phyloP scores from a whole-genome alignment of 1,284 basidiomycete species.

The Ustilago bromivora region DNA sequence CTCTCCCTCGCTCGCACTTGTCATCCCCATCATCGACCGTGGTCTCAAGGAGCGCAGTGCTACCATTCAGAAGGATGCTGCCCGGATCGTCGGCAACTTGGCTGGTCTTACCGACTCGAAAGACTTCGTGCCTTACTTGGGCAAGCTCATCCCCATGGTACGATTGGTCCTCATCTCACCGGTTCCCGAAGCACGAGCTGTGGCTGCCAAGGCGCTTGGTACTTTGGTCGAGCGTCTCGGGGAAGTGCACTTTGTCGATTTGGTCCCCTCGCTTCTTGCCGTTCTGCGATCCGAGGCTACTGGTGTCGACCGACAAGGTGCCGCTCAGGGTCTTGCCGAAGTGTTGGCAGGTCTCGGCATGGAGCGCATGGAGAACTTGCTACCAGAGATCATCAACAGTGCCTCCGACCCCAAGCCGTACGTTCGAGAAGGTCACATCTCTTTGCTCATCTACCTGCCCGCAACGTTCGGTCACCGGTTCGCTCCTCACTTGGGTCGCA shows the following conservation, averaged over 20 bases:
- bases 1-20: slow-evolving; percentile 93
- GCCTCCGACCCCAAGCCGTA: slow-evolving; percentile 89
- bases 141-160: slow-evolving; percentile 87
- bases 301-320: slow-evolving; percentile 95
- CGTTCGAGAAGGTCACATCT: slow-evolving; percentile 98
- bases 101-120: slow-evolving; percentile 90
- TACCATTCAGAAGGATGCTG: slow-evolving; percentile 93
- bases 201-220: slow-evolving; percentile 96
- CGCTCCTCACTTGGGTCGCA: slow-evolving; percentile 93
- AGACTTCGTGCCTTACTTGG: slow-evolving; percentile 96
- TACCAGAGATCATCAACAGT: slow-evolving; percentile 93
- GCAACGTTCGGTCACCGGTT: slow-evolving; percentile 94
- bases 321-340: slow-evolving; percentile 96
- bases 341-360: slow-evolving; percentile 95
- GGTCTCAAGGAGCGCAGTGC: slow-evolving; percentile 92
- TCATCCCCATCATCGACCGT: slow-evolving; percentile 94
- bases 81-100: slow-evolving; percentile 96
- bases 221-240: slow-evolving; percentile 95
- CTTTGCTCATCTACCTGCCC: slow-evolving; percentile 93
- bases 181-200: slow-evolving; percentile 95
- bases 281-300: slow-evolving; percentile 93
- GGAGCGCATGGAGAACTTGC: slow-evolving; percentile 92
- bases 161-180: slow-evolving; percentile 88
- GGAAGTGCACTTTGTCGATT: slow-evolving; percentile 93
- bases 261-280: slow-evolving; percentile 88